Base-by-base conservation (phyloP, 2,329 filamentous ascomycete species). In the Penicillium palitans region DNA sequence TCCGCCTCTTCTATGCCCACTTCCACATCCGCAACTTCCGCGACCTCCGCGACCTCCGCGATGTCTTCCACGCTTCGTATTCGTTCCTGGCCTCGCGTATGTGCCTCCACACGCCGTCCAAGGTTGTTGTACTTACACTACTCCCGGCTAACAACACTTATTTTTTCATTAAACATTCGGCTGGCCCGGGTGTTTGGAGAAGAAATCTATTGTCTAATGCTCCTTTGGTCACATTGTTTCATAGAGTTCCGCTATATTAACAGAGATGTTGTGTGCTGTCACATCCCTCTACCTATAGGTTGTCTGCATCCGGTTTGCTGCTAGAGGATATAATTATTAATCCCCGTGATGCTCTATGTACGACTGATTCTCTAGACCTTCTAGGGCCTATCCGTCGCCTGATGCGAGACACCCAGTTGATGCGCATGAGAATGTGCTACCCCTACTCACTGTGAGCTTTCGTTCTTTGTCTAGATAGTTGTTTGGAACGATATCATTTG, bases 101-200 rank as follows among this genome's bases (percentile, higher is more conserved):
- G 85, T 81, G 86, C 87, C 90, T 89, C 87, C 86, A 78, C 81
- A 88, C 83, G 82, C 74, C 74, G 72, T 25, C 25, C 4, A 25
- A 25, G 25, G 25, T 25, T 68, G 71, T 73, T 71, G 75, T 85
- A 90, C 83, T 87, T 83, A 86, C 87, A 90, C 87, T 90, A 82
- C 79, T 81, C 84, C 85, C 80, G 80, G 83, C 83, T 74, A 85
- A 88, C 80, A 87, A 87, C 84, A 89, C 69, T 10, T 9, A 13
- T 76, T 45, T 45, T 76, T 84, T 84, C 84, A 83, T 86, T 84
- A 77, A 79, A 68, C 61, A 68, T 71, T 67, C 77, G 79, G 83
- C 79, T 79, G 75, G 76, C 64, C 78, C 78, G 74, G 74, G 71
- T 75, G 66, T 71, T 82, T 80, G 81, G 84, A 77, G 85, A 41